A percentile compares a stretch with the other conserved stretches of the same genome.
Conservation (phyloP, 2,329 filamentous ascomycete genomes). For the Coccinonectria pachysandricola region DNA sequence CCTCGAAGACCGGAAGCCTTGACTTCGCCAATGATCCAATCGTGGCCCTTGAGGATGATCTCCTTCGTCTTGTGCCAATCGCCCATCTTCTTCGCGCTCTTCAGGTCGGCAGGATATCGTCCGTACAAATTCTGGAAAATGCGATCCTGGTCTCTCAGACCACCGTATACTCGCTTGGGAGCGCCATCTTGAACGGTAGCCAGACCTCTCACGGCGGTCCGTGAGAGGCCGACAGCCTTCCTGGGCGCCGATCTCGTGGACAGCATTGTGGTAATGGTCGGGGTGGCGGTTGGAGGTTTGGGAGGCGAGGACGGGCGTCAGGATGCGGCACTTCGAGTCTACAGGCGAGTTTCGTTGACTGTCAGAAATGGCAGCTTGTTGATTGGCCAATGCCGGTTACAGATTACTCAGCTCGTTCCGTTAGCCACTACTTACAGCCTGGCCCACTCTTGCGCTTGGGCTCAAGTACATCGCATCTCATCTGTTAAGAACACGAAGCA, state of each 20-base stretch:
- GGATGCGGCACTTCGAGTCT: slow-evolving; percentile 28
- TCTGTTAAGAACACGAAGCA: slow-evolving; percentile 8
- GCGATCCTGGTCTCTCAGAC: slow-evolving; percentile 89
- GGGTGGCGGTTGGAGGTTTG: slow-evolving; percentile 20
- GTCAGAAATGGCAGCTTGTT: slow-evolving; percentile 27
- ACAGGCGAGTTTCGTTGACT: slow-evolving; percentile 21
- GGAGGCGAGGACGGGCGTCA: slow-evolving; percentile 18
- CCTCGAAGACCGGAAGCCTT: slow-evolving; percentile 94
- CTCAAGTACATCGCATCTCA: slow-evolving; percentile 11
- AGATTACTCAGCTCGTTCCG: slow-evolving; percentile 19
- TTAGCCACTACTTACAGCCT: slow-evolving; percentile 19
- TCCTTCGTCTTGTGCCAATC: slow-evolving; percentile 99
- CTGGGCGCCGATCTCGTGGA: slow-evolving; percentile 32
- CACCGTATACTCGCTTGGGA: slow-evolving; percentile 67
- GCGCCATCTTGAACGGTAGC: slow-evolving; percentile 69
- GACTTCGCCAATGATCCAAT: slow-evolving; percentile 97
- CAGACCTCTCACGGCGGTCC: slow-evolving; percentile 53
- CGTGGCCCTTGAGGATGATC: slow-evolving; percentile 91
- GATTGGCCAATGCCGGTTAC: slow-evolving; percentile 31
- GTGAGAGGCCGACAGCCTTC: slow-evolving; percentile 30
- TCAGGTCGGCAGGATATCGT: slow-evolving; percentile 81
- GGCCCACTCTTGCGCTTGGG: neutral
- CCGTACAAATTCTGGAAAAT: slow-evolving; percentile 99
- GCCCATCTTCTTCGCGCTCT: slow-evolving; percentile 93
- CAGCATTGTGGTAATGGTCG: slow-evolving; percentile 31